A percentile compares a stretch with the other conserved stretches of the same genome.
These are phyloP conservation scores for Cystobasidium onofrii DNA, from an alignment of 768 basidiomycete genomes.

Conservation along the genomic window DNA sequence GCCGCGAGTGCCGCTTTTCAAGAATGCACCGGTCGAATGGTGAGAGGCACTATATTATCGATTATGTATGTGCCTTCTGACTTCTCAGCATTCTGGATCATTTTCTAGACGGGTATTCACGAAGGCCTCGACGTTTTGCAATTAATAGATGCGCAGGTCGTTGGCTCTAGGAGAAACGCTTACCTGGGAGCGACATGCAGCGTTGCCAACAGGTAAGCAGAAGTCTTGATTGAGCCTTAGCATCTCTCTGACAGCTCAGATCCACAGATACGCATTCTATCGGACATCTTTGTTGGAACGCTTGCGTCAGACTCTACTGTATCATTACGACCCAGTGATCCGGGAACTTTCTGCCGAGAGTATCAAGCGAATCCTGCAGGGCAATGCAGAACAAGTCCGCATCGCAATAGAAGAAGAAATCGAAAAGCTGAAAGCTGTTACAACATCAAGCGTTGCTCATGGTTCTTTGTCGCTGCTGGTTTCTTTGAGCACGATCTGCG, in stretches of 20 bases:
- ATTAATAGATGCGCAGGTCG: conserved; percentile 89
- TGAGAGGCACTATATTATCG: conserved; percentile 52
- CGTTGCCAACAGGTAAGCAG: conserved; percentile 60
- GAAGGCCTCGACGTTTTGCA: conserved; percentile 88
- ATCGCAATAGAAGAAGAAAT: neutral
- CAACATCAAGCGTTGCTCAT: neutral
- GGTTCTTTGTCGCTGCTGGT: neutral
- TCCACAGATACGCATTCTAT: conserved; percentile 5
- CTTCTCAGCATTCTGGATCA: too few relatives aligned
- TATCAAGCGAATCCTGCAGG: neutral
- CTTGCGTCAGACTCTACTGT: neutral
- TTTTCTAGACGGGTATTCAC: conserved; percentile 66
- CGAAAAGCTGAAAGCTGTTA: neutral
- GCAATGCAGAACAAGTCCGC: neutral
- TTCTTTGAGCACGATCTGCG: neutral
- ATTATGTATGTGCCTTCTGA: too few relatives aligned
- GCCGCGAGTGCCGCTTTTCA: conserved; percentile 97
- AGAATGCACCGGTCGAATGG: conserved; percentile 89
- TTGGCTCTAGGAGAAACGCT: conserved; percentile 73
- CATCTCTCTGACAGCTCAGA: neutral
- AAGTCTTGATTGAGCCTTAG: conserved; percentile 45
- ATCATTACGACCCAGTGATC: neutral
- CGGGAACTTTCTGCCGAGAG: neutral
- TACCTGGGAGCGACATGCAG: conserved; percentile 77
- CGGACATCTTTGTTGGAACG: neutral